Evolutionary conservation across 768 basidiomycete genomes (phyloP).

Genomic region (Boletus vinaceobasis): DNA sequence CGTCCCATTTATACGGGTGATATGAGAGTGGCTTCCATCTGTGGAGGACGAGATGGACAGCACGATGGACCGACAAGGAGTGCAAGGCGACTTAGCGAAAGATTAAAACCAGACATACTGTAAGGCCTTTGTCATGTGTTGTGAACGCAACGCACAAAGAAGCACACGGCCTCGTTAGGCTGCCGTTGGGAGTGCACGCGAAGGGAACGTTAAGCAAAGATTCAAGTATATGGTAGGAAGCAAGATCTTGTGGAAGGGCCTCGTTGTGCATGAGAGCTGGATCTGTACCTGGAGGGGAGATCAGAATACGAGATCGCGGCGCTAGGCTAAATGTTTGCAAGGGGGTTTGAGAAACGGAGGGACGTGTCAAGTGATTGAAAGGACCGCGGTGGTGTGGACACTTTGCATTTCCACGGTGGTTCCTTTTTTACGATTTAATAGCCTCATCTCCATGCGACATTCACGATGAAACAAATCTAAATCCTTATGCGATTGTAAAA

Average conservation of each 20-base stretch:
- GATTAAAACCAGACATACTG: conserved; percentile 22
- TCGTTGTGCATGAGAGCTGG: conserved; percentile 12
- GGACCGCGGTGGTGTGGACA: conserved; percentile 16
- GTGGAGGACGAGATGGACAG: conserved; percentile 15
- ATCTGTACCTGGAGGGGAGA: conserved; percentile 20
- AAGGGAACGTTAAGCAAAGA: conserved; percentile 9
- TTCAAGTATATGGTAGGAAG: conserved; percentile 11
- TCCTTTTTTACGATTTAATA: conserved; percentile 1
- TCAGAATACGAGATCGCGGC: conserved; percentile 30
- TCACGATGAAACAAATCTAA: conserved; percentile 18
- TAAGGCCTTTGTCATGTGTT: conserved; percentile 27
- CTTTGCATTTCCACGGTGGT: conserved; percentile 16
- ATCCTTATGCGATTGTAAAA: conserved; percentile 15
- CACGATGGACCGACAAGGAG: conserved; percentile 12
- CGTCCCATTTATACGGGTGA: conserved; percentile 27
- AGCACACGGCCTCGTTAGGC: conserved; percentile 19
- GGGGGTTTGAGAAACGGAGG: conserved; percentile 11
- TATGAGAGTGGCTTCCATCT: conserved; percentile 22
- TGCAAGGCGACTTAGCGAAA: conserved; percentile 26
- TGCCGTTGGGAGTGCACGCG: conserved; percentile 2
- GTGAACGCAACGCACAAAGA: conserved; percentile 25
- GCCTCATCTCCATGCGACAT: conserved; percentile 14
- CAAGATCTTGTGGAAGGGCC: conserved; percentile 11
- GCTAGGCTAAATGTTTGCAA: conserved; percentile 17
- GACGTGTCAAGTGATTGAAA: background rate